Conservation (phyloP, 1,284 basidiomycete genomes). For the Flammula alnicola region DNA sequence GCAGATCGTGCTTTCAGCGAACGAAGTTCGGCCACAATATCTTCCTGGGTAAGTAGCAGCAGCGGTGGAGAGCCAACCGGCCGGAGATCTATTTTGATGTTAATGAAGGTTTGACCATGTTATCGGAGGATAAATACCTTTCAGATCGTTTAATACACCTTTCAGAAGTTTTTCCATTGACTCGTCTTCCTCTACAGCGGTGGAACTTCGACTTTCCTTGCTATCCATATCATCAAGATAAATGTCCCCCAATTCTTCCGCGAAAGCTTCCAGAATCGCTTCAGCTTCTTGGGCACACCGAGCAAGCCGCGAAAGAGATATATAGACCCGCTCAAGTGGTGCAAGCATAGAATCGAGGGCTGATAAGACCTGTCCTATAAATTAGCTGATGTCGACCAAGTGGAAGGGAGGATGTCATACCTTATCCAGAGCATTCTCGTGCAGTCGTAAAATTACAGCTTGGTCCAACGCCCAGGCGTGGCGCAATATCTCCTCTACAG, state of each 20-base stretch:
- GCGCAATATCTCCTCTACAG: slow-evolving; percentile 10
- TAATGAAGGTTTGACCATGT: not conserved
- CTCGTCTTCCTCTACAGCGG: slow-evolving; percentile 1
- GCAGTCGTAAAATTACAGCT: slow-evolving; percentile 9
- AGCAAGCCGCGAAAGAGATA: slow-evolving; percentile 24
- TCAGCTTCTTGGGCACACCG: slow-evolving; percentile 31
- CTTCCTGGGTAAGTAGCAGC: slow-evolving; percentile 28
- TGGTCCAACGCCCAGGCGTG: slow-evolving; percentile 25
- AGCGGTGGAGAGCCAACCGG: slow-evolving; percentile 22
- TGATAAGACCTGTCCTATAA: slow-evolving; percentile 13
- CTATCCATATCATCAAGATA: slow-evolving; percentile 12
- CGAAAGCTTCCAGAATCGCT: slow-evolving; percentile 34
- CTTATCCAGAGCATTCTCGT: slow-evolving; percentile 16
- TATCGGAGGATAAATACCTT: slow-evolving; percentile 3
- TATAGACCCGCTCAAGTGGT: slow-evolving; percentile 29
- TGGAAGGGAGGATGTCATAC: slow-evolving; percentile 8
- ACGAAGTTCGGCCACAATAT: slow-evolving; percentile 30
- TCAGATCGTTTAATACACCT: slow-evolving; percentile 10
- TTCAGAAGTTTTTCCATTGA: slow-evolving; percentile 16
- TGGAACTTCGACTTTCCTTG: not conserved
- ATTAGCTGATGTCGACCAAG: not conserved
- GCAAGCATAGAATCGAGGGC: slow-evolving; percentile 13
- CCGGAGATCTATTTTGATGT: slow-evolving; percentile 16
- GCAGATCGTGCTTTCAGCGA: slow-evolving; percentile 12
- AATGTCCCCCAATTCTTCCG: slow-evolving; percentile 36